phyloP scores from a whole-genome alignment of 2,329 filamentous ascomycete genomes.

The Alternaria tenuissima region DNA sequence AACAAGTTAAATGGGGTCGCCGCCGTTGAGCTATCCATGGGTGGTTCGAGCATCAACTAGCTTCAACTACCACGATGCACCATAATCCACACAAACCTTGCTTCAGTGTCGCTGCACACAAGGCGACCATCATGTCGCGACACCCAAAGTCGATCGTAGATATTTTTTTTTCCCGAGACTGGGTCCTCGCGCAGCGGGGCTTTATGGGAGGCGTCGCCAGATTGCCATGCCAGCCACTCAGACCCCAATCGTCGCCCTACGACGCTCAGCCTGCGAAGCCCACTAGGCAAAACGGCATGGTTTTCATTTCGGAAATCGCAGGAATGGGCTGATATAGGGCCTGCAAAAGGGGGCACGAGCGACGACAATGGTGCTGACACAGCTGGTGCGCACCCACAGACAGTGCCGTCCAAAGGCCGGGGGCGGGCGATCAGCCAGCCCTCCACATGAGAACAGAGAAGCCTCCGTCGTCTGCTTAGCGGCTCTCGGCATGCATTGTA shows the following conservation, averaged over 20 bases:
- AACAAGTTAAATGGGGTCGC: not conserved
- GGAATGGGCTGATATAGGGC: slow-evolving; percentile 7
- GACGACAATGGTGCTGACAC: slow-evolving; percentile 11
- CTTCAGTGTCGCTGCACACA: not conserved
- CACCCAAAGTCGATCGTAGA: not conserved
- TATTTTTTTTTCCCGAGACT: slow-evolving; percentile 5
- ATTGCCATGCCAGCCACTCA: slow-evolving; percentile 20
- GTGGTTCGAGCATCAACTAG: slow-evolving; percentile 3
- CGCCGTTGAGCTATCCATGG: not conserved
- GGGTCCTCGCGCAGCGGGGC: slow-evolving; percentile 24
- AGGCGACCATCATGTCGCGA: not conserved
- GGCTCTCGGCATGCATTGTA: slow-evolving; percentile 33
- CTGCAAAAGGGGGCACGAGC: slow-evolving; percentile 18
- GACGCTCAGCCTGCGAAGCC: slow-evolving; percentile 24
- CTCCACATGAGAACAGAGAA: slow-evolving; percentile 37
- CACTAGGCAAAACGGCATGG: slow-evolving; percentile 1
- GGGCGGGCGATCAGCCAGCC: slow-evolving; percentile 34
- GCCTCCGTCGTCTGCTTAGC: slow-evolving; percentile 46
- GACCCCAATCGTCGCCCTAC: slow-evolving; percentile 26
- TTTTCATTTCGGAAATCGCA: slow-evolving; percentile 4
- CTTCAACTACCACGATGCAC: not conserved
- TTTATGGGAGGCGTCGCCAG: slow-evolving; percentile 19
- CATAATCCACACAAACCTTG: not conserved
- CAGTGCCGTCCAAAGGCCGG: slow-evolving; percentile 7
- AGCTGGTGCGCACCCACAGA: slow-evolving; percentile 1